Conservation (phyloP, 345 rosid species). For the Populus euphratica region DNA sequence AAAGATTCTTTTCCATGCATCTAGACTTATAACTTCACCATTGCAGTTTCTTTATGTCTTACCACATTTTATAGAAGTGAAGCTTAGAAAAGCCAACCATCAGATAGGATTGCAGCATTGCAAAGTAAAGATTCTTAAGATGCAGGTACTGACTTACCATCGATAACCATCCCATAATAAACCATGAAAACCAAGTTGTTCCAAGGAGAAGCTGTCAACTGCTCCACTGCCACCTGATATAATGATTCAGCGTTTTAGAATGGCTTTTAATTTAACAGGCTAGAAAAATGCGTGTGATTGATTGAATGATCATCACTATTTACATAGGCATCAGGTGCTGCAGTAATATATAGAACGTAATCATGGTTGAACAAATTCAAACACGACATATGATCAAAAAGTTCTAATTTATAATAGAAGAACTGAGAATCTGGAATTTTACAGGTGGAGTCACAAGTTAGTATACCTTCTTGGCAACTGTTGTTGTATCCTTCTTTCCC, state of each 20-base stretch:
- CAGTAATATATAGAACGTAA: not conserved
- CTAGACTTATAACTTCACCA: not conserved
- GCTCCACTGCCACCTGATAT: conserved; percentile 67
- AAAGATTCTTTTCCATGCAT: not conserved
- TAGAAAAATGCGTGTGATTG: not conserved
- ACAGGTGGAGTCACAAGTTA: not conserved
- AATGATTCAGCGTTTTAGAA: conserved; percentile 10
- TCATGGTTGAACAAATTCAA: not conserved
- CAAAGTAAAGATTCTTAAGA: not conserved
- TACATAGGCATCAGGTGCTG: not conserved
- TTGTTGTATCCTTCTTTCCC: conserved; percentile 78
- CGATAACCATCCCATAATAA: conserved; percentile 67
- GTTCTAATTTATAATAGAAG: not conserved
- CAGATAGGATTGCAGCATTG: not conserved
- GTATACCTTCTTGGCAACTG: conserved; percentile 87
- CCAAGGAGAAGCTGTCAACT: conserved; percentile 81
- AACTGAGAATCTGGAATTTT: not conserved
- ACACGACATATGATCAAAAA: not conserved
- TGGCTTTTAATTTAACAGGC: not conserved
- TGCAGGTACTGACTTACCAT: conserved; percentile 42
- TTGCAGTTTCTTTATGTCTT: not conserved
- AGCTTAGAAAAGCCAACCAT: not conserved
- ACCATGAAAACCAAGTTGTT: conserved; percentile 84
- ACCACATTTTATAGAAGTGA: not conserved
- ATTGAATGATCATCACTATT: not conserved